phyloP scores from a whole-genome alignment of 2,329 filamentous ascomycete species.

The Aschersonia sp. region DNA sequence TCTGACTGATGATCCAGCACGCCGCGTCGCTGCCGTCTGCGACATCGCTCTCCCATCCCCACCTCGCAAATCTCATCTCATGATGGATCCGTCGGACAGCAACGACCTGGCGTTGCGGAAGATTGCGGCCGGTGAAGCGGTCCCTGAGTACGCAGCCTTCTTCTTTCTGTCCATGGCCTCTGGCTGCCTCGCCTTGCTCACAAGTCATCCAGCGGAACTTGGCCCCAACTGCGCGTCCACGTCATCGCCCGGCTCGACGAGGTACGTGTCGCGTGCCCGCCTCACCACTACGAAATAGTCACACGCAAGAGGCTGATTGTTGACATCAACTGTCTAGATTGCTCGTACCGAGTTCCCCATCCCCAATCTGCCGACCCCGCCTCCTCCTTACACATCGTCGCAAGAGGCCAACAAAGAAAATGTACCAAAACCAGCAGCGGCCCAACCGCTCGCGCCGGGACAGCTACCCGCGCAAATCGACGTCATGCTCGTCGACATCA shows the following conservation, averaged over 20 bases:
- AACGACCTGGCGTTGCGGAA: conserved; percentile 33
- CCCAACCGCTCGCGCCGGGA: conserved; percentile 16
- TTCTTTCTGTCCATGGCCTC: background rate
- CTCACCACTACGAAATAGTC: background rate
- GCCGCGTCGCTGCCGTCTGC: too few species aligned
- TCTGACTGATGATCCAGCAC: too few species aligned
- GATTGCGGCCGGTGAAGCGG: conserved; percentile 34
- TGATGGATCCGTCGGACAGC: conserved; percentile 37
- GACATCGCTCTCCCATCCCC: too few species aligned
- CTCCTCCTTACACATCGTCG: conserved; percentile 33
- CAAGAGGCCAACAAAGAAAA: conserved; percentile 59
- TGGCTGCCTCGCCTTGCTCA: conserved; percentile 6
- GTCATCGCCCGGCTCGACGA: conserved; percentile 55
- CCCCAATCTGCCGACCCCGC: conserved; percentile 39
- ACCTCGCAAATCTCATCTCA: conserved; percentile 1
- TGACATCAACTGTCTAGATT: conserved; percentile 36
- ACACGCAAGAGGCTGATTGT: conserved; percentile 1
- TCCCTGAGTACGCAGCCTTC: conserved; percentile 36
- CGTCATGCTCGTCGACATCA: conserved; percentile 47
- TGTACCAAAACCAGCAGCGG: conserved; percentile 7
- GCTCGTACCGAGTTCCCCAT: conserved; percentile 62
- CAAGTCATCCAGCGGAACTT: conserved; percentile 42
- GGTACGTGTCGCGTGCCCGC: conserved; percentile 17
- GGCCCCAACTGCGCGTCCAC: conserved; percentile 51
- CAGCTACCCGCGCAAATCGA: conserved; percentile 49